Base-by-base conservation (phyloP, 176 grass and related monocot genomes). In the Triticum urartu region DNA sequence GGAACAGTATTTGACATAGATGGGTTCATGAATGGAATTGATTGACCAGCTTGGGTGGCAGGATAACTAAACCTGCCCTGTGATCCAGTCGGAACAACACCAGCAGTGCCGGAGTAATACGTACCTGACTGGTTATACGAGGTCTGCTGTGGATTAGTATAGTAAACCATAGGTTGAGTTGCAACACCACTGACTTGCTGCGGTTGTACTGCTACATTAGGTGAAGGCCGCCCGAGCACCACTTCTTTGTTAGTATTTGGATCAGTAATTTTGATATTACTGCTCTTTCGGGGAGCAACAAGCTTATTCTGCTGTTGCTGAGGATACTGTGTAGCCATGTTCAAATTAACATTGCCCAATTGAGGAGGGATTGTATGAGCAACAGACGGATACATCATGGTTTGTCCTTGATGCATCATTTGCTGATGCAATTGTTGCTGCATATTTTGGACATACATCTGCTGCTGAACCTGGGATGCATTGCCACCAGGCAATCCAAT, bases 191-290 rank as follows among this genome's bases (percentile, higher is more conserved):
- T 38, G 11, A 88, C 62, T 58, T 89, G 59, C 60, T 95, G 93
- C 38, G 92, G 71, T 69, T 96, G 97, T 56, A 76, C 56, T 56
- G 75, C 50, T 35, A 99, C 83, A 86, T 81, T 92, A 68, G 88
- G 60, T 60, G 85, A 88, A 62, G 84, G 11, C 71, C 92, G 81
- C 72, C 86, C 91, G 72, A 99, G 90, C 75, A 91, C 94, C 79
- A 99, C 72, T 83, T 99, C 97, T 80, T 96, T 87, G 69, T 94
- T 90, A 14, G 97, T 99, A 5, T 90, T 89, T 30, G 97, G 97
- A 72, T 99, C 90, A 86, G 92, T 99, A 80, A 99, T 99, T 85
- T 99, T 99, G 32, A 99, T 87, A 20, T 67, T 54, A 54, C 50
- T 69, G 26, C 78, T 79, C 80, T 99, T 99, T 10, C 97, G 88